Evolutionary conservation across 257 asterid species (phyloP).

Genomic region (Salvia splendens): DNA sequence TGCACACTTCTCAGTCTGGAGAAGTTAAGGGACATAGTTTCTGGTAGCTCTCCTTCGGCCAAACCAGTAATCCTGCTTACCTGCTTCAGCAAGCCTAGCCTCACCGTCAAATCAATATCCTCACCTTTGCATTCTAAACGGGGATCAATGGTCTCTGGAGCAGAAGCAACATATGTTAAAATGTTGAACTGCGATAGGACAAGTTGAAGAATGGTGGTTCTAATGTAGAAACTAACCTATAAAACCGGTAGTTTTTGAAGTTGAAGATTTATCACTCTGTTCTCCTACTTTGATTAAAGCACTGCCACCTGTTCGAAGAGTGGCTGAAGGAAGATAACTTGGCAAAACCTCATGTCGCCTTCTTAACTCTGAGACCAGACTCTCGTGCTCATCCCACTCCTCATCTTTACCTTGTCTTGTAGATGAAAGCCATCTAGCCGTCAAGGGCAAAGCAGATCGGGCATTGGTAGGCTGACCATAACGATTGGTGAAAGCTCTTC

Average conservation of each 20-base stretch:
- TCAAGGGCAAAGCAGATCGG: conserved; percentile 55
- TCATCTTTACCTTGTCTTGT: conserved; percentile 50
- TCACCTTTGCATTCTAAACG: conserved; percentile 77
- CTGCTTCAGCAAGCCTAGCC: conserved; percentile 81
- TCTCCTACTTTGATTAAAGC: conserved; percentile 42
- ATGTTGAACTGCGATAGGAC: conserved; percentile 1
- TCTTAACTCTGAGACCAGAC: conserved; percentile 40
- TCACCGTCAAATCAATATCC: conserved; percentile 68
- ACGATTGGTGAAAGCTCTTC: conserved; percentile 64
- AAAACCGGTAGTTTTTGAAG: conserved; percentile 38
- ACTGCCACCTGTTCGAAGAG: conserved; percentile 84
- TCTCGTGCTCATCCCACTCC: conserved; percentile 73
- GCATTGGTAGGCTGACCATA: conserved; percentile 77
- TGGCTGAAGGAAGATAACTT: conserved; percentile 58
- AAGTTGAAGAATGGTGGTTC: neutral
- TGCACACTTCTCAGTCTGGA: conserved; percentile 69
- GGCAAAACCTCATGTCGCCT: conserved; percentile 41
- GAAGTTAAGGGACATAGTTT: conserved; percentile 85
- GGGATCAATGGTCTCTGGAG: conserved; percentile 53
- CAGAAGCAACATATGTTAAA: conserved; percentile 16
- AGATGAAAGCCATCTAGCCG: conserved; percentile 64
- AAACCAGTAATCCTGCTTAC: conserved; percentile 70
- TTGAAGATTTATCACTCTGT: conserved; percentile 41
- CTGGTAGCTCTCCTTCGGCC: conserved; percentile 75
- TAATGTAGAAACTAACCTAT: conserved; percentile 39